phyloP scores from a whole-genome alignment of 2,329 filamentous ascomycete species.

The Orbilia brochopaga region DNA sequence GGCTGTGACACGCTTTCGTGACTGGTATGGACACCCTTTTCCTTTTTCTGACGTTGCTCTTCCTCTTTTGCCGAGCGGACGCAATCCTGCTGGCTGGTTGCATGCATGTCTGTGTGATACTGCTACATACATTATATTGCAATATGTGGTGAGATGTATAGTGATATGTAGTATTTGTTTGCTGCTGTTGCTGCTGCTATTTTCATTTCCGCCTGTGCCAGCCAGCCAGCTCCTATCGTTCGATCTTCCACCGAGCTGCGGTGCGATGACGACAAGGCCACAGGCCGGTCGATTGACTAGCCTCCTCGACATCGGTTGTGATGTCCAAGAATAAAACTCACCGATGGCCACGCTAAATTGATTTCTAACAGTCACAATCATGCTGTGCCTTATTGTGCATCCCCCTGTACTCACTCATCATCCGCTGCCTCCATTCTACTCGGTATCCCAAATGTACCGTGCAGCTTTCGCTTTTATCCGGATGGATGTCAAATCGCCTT shows the following conservation, averaged over 20 bases:
- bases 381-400: constrained; percentile 39
- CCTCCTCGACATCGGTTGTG: constrained; percentile 29
- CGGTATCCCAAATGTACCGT: constrained; percentile 1
- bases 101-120: constrained; percentile 10
- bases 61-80: neutral
- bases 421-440: neutral
- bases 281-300: constrained; percentile 18
- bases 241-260: constrained; percentile 20
- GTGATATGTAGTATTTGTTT: constrained; percentile 1
- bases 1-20: constrained; percentile 74
- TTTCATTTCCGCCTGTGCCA: neutral
- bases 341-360: constrained; percentile 23
- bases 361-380: constrained; percentile 13
- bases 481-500: constrained; percentile 11
- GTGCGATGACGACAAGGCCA: constrained; percentile 48
- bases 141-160: neutral
- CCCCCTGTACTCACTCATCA: neutral
- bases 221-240: constrained; percentile 1
- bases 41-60: constrained; percentile 2
- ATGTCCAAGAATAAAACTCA: constrained; percentile 41
- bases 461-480: constrained; percentile 27
- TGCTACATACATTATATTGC: constrained; percentile 1
- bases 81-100: constrained; percentile 5
- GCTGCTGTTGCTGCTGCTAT: constrained; percentile 10
- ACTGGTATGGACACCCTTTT: constrained; percentile 65